Evolutionary conservation across 495 filamentous ascomycete species (phyloP), one percentile per base, ranked within the genome.

Genomic region (Xylaria castorea): DNA sequence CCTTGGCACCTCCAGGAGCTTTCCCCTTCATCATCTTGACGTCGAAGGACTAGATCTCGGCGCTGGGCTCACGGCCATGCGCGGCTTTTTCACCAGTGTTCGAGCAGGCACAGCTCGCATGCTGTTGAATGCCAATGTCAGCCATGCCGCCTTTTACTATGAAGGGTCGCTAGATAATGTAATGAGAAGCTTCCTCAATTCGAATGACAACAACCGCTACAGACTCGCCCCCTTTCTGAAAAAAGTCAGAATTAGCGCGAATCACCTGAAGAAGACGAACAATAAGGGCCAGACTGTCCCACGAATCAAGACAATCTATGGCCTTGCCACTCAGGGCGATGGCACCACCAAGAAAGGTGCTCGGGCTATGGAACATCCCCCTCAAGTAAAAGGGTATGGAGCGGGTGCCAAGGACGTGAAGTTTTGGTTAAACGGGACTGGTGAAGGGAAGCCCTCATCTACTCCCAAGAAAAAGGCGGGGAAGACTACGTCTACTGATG

Each of bases 81-180:
- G 89, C 65, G 89, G 89, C 1, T 90, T 81, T 71, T 89, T 88
- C 75, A 76, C 84, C 32, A 90, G 87, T 78, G 85, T 87, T n/a
- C 85, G 89, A 40, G 80, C 84, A 5, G 87, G 86, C 7, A 89
- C 89, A 16, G 82, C 83, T 18, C 83, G 89, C 18, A 66, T 88
- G 8, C 75, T 89, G 6, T 76, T 89, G 22, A 90, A 90, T 62
- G 85, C 88, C 2, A 78, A 82, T 46, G 74, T 81, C 6, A 75
- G 70, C 11, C 76, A 81, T 61, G 70, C 60, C 11, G 74, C 73
- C 34, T 82, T 81, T 61, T 69, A 77, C 22, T 20, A 18, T 1
- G 6, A 40, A 3, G 69, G 20, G 8, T 7, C 18, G 5, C 40
- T 74, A 32, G 42, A 50, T 0, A 4, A n/a, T 1, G 12, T 68